Percentiles rank a stretch among this genome's conserved stretches.
Conservation (phyloP, 805 yeast species). For the Nakazawaea wickerhamii region DNA sequence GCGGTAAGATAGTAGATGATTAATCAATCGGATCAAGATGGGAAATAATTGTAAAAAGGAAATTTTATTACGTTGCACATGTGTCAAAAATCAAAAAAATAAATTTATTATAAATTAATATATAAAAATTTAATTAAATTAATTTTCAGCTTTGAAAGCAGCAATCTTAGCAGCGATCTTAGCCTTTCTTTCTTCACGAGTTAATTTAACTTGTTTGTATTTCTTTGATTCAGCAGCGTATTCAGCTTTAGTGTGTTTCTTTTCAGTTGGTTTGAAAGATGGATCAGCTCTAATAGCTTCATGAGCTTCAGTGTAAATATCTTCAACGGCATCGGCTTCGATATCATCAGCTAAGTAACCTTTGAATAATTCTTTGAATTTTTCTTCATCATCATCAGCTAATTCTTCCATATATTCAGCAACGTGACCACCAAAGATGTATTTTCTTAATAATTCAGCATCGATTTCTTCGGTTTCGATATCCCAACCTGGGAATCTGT, state of each 20-base stretch:
- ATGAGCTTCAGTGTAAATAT: constrained; percentile 91
- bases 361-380: constrained; percentile 93
- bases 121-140: constrained; percentile 16
- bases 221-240: constrained; percentile 96
- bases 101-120: too few relatives aligned
- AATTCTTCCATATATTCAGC: constrained; percentile 99
- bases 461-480: constrained; percentile 97
- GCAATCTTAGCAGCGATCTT: constrained; percentile 91
- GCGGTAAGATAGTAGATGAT: too few relatives aligned
- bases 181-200: constrained; percentile 87
- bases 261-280: constrained; percentile 78
- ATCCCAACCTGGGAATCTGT: constrained; percentile 99
- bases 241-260: constrained; percentile 95
- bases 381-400: constrained; percentile 99
- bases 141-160: constrained; percentile 63
- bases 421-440: constrained; percentile 99
- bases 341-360: constrained; percentile 94
- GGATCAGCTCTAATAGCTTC: constrained; percentile 96
- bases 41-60: too few relatives aligned
- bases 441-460: constrained; percentile 94
- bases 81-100: too few relatives aligned
- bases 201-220: constrained; percentile 82
- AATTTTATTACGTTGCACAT: too few relatives aligned
- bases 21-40: too few relatives aligned
- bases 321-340: constrained; percentile 96